Conservation (phyloP, 768 basidiomycete genomes). For the Pulveroboletus frians region DNA sequence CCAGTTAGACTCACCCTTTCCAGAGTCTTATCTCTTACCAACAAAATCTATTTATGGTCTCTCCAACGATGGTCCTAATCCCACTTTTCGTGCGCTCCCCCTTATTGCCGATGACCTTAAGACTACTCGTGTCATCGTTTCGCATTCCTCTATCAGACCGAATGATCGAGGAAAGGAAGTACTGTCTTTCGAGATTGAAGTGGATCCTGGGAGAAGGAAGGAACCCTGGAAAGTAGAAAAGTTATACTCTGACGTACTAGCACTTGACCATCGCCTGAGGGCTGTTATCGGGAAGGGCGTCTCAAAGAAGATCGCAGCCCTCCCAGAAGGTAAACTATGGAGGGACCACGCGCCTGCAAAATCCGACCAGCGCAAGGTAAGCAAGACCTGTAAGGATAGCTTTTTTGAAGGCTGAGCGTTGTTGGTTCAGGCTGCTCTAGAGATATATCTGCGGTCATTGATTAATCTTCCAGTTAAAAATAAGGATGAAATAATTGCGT, state of each 20-base stretch:
- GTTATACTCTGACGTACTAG: conserved; percentile 88
- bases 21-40: conserved; percentile 28
- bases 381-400: conserved; percentile 16
- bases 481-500: conserved; percentile 85
- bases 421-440: conserved; percentile 56
- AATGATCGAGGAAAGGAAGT: conserved; percentile 93
- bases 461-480: conserved; percentile 79
- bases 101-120: conserved; percentile 68
- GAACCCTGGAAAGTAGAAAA: conserved; percentile 86
- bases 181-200: conserved; percentile 76
- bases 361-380: conserved; percentile 92
- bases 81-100: conserved; percentile 68
- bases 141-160: conserved; percentile 77
- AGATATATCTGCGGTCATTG: conserved; percentile 81
- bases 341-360: conserved; percentile 96
- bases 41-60: conserved; percentile 14
- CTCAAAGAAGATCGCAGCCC: conserved; percentile 67
- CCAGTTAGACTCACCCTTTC: conserved; percentile 28
- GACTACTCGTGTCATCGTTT: conserved; percentile 63
- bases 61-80: conserved; percentile 24
- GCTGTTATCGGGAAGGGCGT: conserved; percentile 51
- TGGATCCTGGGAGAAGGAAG: conserved; percentile 68
- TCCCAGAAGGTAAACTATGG: conserved; percentile 94
- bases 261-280: conserved; percentile 75
- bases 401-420: conserved; percentile 6